phyloP scores from a whole-genome alignment of 139 green algal genomes.

The Pseudopediastrum boryanum region DNA sequence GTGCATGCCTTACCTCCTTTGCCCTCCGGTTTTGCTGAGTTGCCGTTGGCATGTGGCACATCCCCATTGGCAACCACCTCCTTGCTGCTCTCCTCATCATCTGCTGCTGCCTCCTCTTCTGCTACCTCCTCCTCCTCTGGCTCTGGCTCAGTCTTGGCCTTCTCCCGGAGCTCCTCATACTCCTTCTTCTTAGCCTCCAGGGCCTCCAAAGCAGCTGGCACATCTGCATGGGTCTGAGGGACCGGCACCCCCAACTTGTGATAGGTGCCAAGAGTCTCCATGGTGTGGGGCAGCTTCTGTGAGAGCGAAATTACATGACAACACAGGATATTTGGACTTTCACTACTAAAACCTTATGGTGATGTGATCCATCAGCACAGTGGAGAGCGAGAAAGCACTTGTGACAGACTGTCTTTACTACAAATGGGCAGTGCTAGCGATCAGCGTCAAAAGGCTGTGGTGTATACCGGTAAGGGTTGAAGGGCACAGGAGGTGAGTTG shows the following conservation, averaged over 20 bases:
- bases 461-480: too few relatives aligned
- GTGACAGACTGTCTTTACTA: too few relatives aligned
- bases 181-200: constrained; percentile 37
- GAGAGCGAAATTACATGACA: neutral
- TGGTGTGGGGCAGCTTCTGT: constrained; percentile 25
- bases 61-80: constrained; percentile 1
- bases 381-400: too few relatives aligned
- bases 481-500: too few relatives aligned
- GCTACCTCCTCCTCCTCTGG: neutral
- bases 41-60: too few relatives aligned
- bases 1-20: too few relatives aligned
- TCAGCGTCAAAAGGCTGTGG: too few relatives aligned
- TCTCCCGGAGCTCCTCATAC: constrained; percentile 31
- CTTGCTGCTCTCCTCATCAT: neutral
- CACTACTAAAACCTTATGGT: too few relatives aligned
- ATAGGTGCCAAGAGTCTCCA: constrained; percentile 32
- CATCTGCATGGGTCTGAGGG: constrained; percentile 22
- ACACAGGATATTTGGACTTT: too few relatives aligned
- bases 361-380: too few relatives aligned
- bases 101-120: neutral
- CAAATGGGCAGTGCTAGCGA: too few relatives aligned
- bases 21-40: neutral
- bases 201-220: constrained; percentile 14
- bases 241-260: constrained; percentile 25
- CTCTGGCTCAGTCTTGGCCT: constrained; percentile 15